Conservation (phyloP, 805 yeast genomes). For the Starmerella roubikii region DNA sequence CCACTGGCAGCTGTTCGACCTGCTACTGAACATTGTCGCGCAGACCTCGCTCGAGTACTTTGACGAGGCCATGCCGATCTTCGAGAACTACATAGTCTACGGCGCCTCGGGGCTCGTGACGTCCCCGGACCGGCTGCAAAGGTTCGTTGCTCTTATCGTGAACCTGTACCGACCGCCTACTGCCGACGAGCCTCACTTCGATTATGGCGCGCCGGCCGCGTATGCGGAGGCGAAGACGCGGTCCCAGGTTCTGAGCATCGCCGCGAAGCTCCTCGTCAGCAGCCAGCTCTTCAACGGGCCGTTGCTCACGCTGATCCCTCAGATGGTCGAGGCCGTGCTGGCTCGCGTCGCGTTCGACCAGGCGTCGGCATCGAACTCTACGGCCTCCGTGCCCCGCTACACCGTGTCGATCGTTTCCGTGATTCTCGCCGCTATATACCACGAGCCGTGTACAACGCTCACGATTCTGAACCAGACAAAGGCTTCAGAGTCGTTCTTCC, state of each 20-base stretch:
- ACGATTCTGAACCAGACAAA: conserved; percentile 34
- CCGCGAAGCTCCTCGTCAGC: conserved; percentile 41
- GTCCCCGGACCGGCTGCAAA: conserved; percentile 31
- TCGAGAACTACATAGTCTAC: conserved; percentile 59
- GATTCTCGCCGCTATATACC: conserved; percentile 48
- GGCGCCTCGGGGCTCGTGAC: conserved; percentile 38
- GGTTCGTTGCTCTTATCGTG: conserved; percentile 35
- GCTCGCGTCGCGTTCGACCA: conserved; percentile 12
- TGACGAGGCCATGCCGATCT: conserved; percentile 61
- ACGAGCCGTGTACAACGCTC: conserved; percentile 45
- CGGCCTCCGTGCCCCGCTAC: conserved; percentile 27
- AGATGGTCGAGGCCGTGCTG: conserved; percentile 7
- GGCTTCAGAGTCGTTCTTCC: conserved; percentile 40
- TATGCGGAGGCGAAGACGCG: conserved; percentile 44
- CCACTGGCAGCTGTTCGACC: conserved; percentile 61
- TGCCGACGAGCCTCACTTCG: conserved; percentile 5
- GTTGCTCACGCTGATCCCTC: conserved; percentile 9
- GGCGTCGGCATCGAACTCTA: not conserved
- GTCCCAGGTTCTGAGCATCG: conserved; percentile 53
- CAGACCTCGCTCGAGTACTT: conserved; percentile 43
- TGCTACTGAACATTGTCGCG: conserved; percentile 31
- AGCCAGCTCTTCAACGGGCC: conserved; percentile 22
- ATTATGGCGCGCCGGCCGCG: conserved; percentile 28
- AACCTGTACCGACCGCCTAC: conserved; percentile 31
- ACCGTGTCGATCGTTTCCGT: conserved; percentile 44